Evolutionary conservation across 2,329 filamentous ascomycete species (phyloP), one percentile per base, ranked within the genome.

Genomic region (Alternaria gaisen): DNA sequence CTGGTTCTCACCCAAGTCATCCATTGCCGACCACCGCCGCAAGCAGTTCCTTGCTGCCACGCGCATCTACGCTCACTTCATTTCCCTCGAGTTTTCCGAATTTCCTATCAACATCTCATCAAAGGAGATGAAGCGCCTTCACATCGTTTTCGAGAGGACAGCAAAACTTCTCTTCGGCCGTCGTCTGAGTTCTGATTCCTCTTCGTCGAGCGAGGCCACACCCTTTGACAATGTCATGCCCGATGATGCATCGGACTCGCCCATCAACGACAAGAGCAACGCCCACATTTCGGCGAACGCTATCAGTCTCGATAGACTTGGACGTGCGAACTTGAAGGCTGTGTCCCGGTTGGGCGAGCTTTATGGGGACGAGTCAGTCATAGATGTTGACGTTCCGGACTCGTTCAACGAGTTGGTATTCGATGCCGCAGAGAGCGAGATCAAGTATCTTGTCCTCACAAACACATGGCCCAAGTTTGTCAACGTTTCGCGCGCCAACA

Each of bases 401-500:
- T 56, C 56, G 1, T 77, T 77, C 41, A 61, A 60, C 4, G 71
- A 75, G 28, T 62, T 69, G 38, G 62, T 77, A 0, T 77, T 77
- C 44, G 72, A 74, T 46, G 47, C 53, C 5, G 72, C 75, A 3
- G 75, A 78, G 65, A 64, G 54, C 10, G 72, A 75, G 60, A 76
- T 77, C 62, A 78, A 77, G 57, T 77, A 78, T 44, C 65, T 78
- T 10, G 69, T 76, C 5, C 68, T 77, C 9, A 77, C 72, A 7
- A 78, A 78, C 43, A 77, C 75, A 0, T 78, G 76, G 75, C 75
- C 75, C 1, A 77, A 76, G 57, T 78, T 76, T 55, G 72, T 77
- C 18, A 75, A 73, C 58, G 58, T 68, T 38, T 65, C 64, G 50
- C 64, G 63, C n/a, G 65, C 64, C 8, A 69, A 65, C 14, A 69